Evolutionary conservation across 148 eudicot species (phyloP), one percentile per base, ranked within the genome.

Genomic region (Nyssa sinensis): DNA sequence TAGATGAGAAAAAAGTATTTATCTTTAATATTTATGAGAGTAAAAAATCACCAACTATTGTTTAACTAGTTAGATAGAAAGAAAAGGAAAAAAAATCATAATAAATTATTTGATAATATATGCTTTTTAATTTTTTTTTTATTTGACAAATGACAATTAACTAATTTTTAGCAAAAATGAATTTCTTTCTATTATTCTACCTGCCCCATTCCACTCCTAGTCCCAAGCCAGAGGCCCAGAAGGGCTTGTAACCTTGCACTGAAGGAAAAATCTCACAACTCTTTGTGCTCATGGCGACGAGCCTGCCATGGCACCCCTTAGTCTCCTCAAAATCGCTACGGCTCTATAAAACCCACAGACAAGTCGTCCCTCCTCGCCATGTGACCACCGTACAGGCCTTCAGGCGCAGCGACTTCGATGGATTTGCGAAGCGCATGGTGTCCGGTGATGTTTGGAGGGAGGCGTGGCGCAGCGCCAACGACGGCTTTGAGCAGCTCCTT

Each of bases 401-500:
- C 77, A 66, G 80, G 74, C 87, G 95, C 35, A 84, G 83, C 71
- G 93, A 94, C 78, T 85, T 92, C 83, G 97, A 94, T 27, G 72
- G 86, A 3, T 90, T 95, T 75, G 84, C 90, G 24, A 66, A 44
- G 51, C 91, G 96, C n/a, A 79, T 95, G 39, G 70, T 81, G 0
- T 87, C 96, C 39, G 96, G 98, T 10, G 94, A 95, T 62, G 88
- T 81, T 10, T 90, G 84, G 91, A 83, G 75, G 32, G 93, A 88
- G 65, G 87, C 81, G 3, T 92, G 97, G 97, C 75, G 91, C 9
- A 78, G 77, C 24, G 96, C 97, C 25, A 92, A 90, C 79, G 84
- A 90, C 60, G 89, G 91, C 7, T 90, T 95, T 70, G 98, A 95
- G 64, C 94, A 82, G 81, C 61, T 95, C 2, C 67, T 89, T 1